Evolutionary conservation across 2,329 filamentous ascomycete genomes (phyloP), one percentile per base, ranked within the genome.

Genomic region (Pseudogymnoascus sp.): DNA sequence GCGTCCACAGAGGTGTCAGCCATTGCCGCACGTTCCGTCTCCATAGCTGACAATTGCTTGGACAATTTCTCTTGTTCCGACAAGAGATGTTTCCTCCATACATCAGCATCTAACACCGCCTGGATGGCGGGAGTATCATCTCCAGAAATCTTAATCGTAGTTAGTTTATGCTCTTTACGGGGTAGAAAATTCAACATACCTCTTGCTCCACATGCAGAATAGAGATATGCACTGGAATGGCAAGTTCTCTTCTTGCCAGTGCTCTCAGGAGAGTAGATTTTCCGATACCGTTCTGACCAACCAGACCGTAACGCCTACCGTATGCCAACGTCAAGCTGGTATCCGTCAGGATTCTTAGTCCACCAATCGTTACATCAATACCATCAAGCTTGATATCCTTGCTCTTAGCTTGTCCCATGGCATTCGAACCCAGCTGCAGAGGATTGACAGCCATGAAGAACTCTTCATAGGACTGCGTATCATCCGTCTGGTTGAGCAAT

Each of bases 381-480:
- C 90, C 92, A 77, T 99, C 95, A 69, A 99, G 81, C 80, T 97
- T 99, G 82, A 99, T 93, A 74, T 99, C 95, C 82, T 99, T 99
- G 76, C 93, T 96, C 86, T 97, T 99, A 69, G 86, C 84, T 65
- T 89, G 79, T 33, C 87, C 83, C 65, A 87, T 76, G 63, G 84
- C 76, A 68, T 82, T 86, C 21, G 82, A 79, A 62, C 92, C 93
- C 65, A 97, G 72, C 74, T 97, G 93, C 67, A 99, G 83, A 65
- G 95, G 95, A 76, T 99, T 99, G 80, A 99, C 95, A 62, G 91
- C 89, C 95, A 99, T 97, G 84, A 96, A 99, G 79, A 99, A 97
- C 75, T 99, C 95, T 77, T 99, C 95, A 75, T 99, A 99, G 42
- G 91, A 96, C 81, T 96, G 88, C 11, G 93, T 81, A 71, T 88